Evolutionary conservation across 441 rosid species (phyloP).

Genomic region (Pelargonium citronellum): DNA sequence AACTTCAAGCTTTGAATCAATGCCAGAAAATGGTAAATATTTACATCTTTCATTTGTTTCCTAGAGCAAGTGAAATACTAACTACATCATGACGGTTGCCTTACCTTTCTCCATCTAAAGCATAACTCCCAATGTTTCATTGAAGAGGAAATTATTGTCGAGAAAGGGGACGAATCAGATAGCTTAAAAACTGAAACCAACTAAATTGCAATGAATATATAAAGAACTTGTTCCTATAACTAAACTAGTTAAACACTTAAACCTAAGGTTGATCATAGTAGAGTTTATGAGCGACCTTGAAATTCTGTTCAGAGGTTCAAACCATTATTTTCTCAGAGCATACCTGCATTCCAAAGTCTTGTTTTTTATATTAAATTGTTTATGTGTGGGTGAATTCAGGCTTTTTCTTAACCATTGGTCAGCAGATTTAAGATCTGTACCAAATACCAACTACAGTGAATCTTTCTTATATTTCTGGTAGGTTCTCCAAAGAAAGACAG

Average conservation of each 20-base stretch:
- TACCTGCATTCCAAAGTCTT: neutral
- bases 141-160: neutral
- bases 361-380: neutral
- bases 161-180: neutral
- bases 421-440: neutral
- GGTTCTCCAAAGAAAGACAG: slow-evolving; percentile 82
- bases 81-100: neutral
- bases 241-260: neutral
- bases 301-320: neutral
- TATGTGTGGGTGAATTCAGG: neutral
- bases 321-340: neutral
- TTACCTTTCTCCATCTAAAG: neutral
- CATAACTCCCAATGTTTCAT: neutral
- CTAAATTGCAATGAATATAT: neutral
- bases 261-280: slow-evolving; percentile 10
- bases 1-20: slow-evolving; percentile 56
- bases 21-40: slow-evolving; percentile 54
- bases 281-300: neutral
- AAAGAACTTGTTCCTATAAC: neutral
- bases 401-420: neutral
- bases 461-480: slow-evolving; percentile 23
- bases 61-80: neutral
- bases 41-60: neutral
- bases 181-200: neutral
- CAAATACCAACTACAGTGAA: neutral